Base-by-base conservation (phyloP, 148 eudicot genomes). In the Camellia sinensis region DNA sequence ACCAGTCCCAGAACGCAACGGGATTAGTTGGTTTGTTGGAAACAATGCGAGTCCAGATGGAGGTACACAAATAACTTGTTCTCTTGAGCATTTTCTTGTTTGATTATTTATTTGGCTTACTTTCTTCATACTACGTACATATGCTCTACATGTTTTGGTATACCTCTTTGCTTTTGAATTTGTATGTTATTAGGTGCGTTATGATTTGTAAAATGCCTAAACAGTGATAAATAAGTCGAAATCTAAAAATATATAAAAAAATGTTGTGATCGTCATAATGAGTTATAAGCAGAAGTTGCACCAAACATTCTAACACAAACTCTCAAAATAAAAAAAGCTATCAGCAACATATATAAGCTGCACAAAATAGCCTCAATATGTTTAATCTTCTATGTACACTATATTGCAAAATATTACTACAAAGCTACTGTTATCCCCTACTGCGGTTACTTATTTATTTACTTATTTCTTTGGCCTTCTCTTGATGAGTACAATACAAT, bases 11-110 rank as follows among this genome's bases (percentile, higher is more conserved):
- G 43, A 89, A 88, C 74, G 71, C 89, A 68, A 71, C 93, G 67
- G 99, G 99, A 64, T 83, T 97, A 87, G 94, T 90, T 79, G 92
- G 98, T 78, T 87, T 97, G 77, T 85, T 97, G 84, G 99, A 97
- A 90, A 87, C 90, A 37, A 94, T 92, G 98, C 95, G 99, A 77
- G 87, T 90, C 72, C 99, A 97, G 89, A 94, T 97, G 99, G 99
- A 97, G 99, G 99, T 93, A 90, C 40, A 54, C 63, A 11, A 6
- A 82, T 60, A 64, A 48, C 14, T 73, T 67, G 71, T 56, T 78
- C 44, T 79, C 57, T 80, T 22, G 71, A 54, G 45, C 78, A 80
- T n/a, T 76, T 50, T 67, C 41, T 48, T 69, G 22, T 5, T 15
- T 65, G 3, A 63, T 68, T 63, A 48, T 62, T 77, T 65, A 6